Conservation (phyloP, 2,329 filamentous ascomycete species). For the Colletotrichum godetiae region DNA sequence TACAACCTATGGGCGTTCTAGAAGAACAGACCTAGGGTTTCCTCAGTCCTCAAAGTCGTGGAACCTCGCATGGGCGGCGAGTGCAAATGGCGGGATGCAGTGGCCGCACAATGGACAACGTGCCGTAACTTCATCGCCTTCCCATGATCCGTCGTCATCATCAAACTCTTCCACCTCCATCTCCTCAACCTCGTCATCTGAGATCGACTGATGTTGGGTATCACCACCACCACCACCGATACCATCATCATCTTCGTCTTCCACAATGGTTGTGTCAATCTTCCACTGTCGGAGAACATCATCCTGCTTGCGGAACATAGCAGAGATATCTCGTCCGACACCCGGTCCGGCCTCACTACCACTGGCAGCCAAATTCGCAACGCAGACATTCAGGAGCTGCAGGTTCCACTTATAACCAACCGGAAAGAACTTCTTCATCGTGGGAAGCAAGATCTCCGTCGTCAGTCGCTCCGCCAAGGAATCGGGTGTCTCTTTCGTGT, state of each 20-base stretch:
- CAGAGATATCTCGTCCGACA: conserved; percentile 80
- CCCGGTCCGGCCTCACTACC: conserved; percentile 62
- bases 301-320: conserved; percentile 85
- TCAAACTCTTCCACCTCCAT: conserved; percentile 44
- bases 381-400: conserved; percentile 86
- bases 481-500: conserved; percentile 66
- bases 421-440: conserved; percentile 81
- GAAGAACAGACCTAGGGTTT: not conserved
- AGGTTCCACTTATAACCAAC: conserved; percentile 79
- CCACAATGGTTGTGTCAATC: conserved; percentile 51
- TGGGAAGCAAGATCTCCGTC: conserved; percentile 72
- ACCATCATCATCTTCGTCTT: conserved; percentile 16
- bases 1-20: not conserved
- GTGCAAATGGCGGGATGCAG: conserved; percentile 67
- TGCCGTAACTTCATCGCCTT: conserved; percentile 38
- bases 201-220: conserved; percentile 17
- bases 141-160: conserved; percentile 41
- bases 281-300: conserved; percentile 75
- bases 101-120: conserved; percentile 63
- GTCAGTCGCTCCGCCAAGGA: conserved; percentile 76
- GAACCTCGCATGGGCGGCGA: conserved; percentile 66
- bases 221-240: not conserved
- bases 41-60: conserved; percentile 48
- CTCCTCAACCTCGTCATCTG: conserved; percentile 35
- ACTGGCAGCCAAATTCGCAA: conserved; percentile 80